Evolutionary conservation across 345 rosid species (phyloP), one percentile per base, ranked within the genome.

Genomic region (Sapria himalayana): DNA sequence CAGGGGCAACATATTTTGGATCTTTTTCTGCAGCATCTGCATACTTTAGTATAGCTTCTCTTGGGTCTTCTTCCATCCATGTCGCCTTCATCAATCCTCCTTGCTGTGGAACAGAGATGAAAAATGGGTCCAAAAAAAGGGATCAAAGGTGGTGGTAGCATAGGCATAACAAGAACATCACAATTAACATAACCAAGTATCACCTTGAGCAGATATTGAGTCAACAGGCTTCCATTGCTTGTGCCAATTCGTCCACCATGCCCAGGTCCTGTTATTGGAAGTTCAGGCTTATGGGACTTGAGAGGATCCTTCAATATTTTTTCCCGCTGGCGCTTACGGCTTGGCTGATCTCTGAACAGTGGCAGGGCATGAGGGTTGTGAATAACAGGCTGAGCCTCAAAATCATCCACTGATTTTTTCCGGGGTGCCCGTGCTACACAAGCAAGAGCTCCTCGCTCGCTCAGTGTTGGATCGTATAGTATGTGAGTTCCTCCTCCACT

Each of bases 61-160:
- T 74, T 31, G 95, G 95, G 67, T 89, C 98, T 69, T 82, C 95
- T 20, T 89, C 95, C 95, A 89, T 89, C 98, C 98, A 89, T 23
- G 95, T 89, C 67, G 82, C 98, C 66, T 89, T 89, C 52, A 89
- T 74, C 98, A 89, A 69, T 46, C 98, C 98, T 31, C 98, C 95
- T 89, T 89, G 93, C 95, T 89, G 81, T n/a, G n/a, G n/a, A n/a
- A n/a, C n/a, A n/a, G n/a, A n/a, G n/a, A n/a, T n/a, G n/a, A n/a
- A n/a, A n/a, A n/a, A n/a, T n/a, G n/a, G n/a, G n/a, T n/a, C n/a
- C 63, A 67, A 70, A 29, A 5, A 20, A 23, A 49, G 12, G 11
- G 33, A 43, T 25, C 25, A 45, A 2, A 19, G 19, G 18, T 48
- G n/a, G n/a, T n/a, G n/a, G n/a, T n/a, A n/a, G n/a, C n/a, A n/a